A percentile compares a stretch with the other conserved stretches of the same genome.
Evolutionary conservation across 331 rosid species (phyloP).

Genomic region (Erythrophleum ivorense): DNA sequence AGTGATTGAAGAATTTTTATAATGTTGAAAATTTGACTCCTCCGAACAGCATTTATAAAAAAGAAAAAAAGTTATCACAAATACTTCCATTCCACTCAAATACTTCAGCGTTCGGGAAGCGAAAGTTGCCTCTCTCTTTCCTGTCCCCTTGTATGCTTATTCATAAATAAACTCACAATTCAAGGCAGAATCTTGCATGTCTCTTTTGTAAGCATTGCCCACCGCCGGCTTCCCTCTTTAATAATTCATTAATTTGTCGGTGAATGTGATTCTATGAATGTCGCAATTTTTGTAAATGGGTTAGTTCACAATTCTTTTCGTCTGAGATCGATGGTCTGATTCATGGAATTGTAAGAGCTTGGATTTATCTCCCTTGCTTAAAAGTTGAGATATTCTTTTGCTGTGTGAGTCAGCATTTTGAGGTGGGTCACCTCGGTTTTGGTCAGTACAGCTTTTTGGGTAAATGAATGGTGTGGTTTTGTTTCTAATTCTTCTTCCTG

Average conservation of each 20-base stretch:
- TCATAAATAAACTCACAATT: not conserved
- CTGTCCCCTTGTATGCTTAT: conserved; percentile 5
- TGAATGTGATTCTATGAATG: conserved; percentile 21
- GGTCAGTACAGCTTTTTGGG: conserved; percentile 26
- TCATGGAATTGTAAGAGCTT: not conserved
- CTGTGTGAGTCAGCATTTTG: conserved; percentile 34
- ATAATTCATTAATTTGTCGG: not conserved
- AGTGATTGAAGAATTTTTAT: too few species aligned
- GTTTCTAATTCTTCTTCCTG: not conserved
- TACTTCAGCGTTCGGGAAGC: not conserved
- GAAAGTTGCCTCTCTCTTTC: not conserved
- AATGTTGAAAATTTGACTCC: too few species aligned
- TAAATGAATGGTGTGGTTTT: not conserved
- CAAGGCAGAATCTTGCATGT: conserved; percentile 32
- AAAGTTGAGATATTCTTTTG: conserved; percentile 22
- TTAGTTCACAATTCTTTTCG: conserved; percentile 13
- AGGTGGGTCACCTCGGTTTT: conserved; percentile 2
- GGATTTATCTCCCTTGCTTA: not conserved
- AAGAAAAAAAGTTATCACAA: too few species aligned
- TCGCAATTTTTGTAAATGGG: conserved; percentile 33
- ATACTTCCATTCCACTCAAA: not conserved
- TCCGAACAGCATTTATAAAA: too few species aligned
- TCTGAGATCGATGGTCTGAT: conserved; percentile 40
- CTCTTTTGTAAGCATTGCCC: not conserved
- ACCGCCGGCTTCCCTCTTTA: not conserved